Percentiles rank a stretch among this genome's conserved stretches.
Conservation (phyloP, 805 yeast species). For the Nakazawaea laoshanensis region DNA sequence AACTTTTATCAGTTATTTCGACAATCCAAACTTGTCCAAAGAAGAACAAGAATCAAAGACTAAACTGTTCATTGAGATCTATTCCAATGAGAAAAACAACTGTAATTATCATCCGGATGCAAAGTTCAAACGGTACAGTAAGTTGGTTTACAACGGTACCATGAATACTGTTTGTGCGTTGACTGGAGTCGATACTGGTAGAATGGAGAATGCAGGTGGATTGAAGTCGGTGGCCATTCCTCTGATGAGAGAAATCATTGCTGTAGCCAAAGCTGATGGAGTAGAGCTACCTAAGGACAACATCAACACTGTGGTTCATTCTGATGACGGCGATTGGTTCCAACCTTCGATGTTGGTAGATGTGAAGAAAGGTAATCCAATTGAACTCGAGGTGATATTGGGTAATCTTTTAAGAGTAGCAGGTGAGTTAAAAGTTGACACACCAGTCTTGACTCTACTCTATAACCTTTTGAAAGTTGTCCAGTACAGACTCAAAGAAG, state of each 20-base stretch:
- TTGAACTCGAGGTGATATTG: constrained; percentile 65
- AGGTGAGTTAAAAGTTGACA: constrained; percentile 31
- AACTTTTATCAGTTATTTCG: constrained; percentile 44
- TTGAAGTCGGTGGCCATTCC: constrained; percentile 35
- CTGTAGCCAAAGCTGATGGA: constrained; percentile 65
- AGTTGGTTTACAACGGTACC: constrained; percentile 62
- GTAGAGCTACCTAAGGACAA: constrained; percentile 40
- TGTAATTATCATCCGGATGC: constrained; percentile 34
- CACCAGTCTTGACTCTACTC: constrained; percentile 53
- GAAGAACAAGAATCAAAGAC: constrained; percentile 27
- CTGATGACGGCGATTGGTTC: constrained; percentile 52
- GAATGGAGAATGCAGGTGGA: constrained; percentile 35
- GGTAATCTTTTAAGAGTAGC: constrained; percentile 57
- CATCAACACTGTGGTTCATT: constrained; percentile 41
- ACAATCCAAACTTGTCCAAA: constrained; percentile 24
- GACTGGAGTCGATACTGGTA: constrained; percentile 51
- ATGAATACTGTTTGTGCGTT: constrained; percentile 56
- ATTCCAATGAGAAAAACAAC: constrained; percentile 33
- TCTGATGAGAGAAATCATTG: constrained; percentile 59
- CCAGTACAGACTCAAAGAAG: constrained; percentile 57
- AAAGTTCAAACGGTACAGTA: constrained; percentile 51
- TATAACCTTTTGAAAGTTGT: constrained; percentile 52
- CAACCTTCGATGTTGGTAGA: constrained; percentile 73
- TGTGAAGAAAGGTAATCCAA: constrained; percentile 51
- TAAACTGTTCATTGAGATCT: constrained; percentile 35